phyloP scores from a whole-genome alignment of 352 stramenopile genomes.

The Globisporangium irregulare region DNA sequence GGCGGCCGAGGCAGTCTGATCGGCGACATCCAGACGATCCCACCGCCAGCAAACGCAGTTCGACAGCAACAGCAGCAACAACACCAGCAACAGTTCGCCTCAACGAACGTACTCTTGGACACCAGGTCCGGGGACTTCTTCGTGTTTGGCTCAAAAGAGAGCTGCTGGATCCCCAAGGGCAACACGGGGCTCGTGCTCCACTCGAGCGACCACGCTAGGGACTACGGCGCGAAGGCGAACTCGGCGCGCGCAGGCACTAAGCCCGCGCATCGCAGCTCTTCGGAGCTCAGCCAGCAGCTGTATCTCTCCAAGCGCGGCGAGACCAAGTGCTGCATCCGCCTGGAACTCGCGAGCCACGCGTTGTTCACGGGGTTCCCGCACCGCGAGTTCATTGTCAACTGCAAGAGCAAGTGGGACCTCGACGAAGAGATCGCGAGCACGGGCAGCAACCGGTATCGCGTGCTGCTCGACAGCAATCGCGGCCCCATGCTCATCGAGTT shows the following conservation, averaged over 20 bases:
- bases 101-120: constrained; percentile 54
- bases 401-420: constrained; percentile 74
- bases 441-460: constrained; percentile 67
- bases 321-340: constrained; percentile 57
- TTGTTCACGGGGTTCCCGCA: constrained; percentile 28
- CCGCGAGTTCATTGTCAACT: constrained; percentile 66
- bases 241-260: constrained; percentile 61
- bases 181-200: constrained; percentile 75
- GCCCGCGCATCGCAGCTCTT: constrained; percentile 19
- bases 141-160: constrained; percentile 28
- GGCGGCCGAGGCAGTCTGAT: constrained; percentile 47
- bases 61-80: neutral
- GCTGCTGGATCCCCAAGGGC: constrained; percentile 60
- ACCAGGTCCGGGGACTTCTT: constrained; percentile 78
- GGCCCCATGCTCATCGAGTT: constrained; percentile 82
- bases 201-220: constrained; percentile 49
- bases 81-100: neutral
- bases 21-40: constrained; percentile 35
- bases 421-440: constrained; percentile 76
- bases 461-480: constrained; percentile 72
- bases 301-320: constrained; percentile 57
- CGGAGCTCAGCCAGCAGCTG: constrained; percentile 33
- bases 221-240: constrained; percentile 62
- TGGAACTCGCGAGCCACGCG: constrained; percentile 48
- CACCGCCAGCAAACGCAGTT: constrained; percentile 21